Base-by-base conservation (phyloP, 2,329 filamentous ascomycete genomes). In the Herpotrichia juniperi region DNA sequence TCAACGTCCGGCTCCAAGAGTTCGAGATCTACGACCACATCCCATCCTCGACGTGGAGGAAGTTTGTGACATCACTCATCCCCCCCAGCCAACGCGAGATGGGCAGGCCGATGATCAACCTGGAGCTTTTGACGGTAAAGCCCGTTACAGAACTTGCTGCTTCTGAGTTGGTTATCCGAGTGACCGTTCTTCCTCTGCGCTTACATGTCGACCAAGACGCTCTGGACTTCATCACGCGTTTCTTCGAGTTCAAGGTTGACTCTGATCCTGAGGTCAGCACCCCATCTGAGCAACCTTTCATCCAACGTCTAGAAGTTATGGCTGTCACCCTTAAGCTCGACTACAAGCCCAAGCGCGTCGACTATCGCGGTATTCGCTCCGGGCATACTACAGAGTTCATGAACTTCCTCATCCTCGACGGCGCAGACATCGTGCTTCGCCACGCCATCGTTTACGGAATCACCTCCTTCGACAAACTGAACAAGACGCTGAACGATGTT, bases 321-420 rank as follows among this genome's bases (percentile, higher is more conserved):
- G 85, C 90, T 3, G 84, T 99, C 21, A 87, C 87, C 2, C 83
- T 99, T 50, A 92, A 89, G 66, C 85, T 96, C 3, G 94, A 99
- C 74, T 99, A 99, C 77, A 99, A 99, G 72, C 94, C 94, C 8
- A 97, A 99, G 74, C 86, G 91, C n/a, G 91, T 99, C 16, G 93
- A 99, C 72, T 99, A 99, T 63, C 90, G 87, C 0, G 93, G 93
- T 3, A 83, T 99, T 3, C 87, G 93, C 22, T 97, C 94, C 1
- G 94, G 94, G 1, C 91, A 91, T 60, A 97, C 94, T 0, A 96
- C 91, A 0, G 94, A 99, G 72, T 96, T 99, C 67, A 97, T 97
- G 93, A 99, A 99, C 73, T 97, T 99, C 70, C 83, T 99, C 58
- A 90, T 93, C 12, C 83, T 99, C 1, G 94, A 99, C 62, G 88